Evolutionary conservation across 768 basidiomycete genomes (phyloP).

Genomic region (Galerina marginata): DNA sequence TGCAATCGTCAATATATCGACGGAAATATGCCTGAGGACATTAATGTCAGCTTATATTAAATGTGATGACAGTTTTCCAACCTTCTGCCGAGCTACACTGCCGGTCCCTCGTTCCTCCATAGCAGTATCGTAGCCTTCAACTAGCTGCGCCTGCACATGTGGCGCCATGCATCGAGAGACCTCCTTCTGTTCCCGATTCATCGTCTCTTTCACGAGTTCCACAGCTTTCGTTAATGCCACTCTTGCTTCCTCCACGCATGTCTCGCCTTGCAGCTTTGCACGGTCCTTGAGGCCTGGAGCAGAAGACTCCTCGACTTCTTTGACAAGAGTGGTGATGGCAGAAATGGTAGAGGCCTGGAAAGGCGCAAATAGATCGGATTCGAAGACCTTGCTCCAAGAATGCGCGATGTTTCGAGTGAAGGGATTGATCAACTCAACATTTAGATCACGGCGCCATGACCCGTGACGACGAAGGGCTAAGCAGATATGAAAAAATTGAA

Average conservation of each 20-base stretch:
- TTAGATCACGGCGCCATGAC: slow-evolving; percentile 61
- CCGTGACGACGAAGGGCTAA: slow-evolving; percentile 59
- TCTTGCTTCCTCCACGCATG: slow-evolving; percentile 56
- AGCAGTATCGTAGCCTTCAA: slow-evolving; percentile 57
- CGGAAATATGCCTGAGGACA: slow-evolving; percentile 51
- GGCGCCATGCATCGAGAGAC: slow-evolving; percentile 61
- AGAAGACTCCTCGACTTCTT: slow-evolving; percentile 57
- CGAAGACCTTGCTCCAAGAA: slow-evolving; percentile 65
- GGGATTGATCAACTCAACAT: slow-evolving; percentile 59
- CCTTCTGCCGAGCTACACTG: slow-evolving; percentile 67
- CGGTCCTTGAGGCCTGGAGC: slow-evolving; percentile 58
- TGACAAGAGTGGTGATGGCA: slow-evolving; percentile 49
- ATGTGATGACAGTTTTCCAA: slow-evolving; percentile 20
- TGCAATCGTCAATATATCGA: slow-evolving; percentile 44
- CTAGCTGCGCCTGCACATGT: slow-evolving; percentile 55
- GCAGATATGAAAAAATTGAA: neutral
- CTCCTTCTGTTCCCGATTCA: slow-evolving; percentile 62
- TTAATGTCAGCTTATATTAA: neutral
- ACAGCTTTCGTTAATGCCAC: slow-evolving; percentile 54
- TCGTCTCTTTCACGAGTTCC: slow-evolving; percentile 51
- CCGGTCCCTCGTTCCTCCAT: slow-evolving; percentile 61
- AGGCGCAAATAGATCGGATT: slow-evolving; percentile 56
- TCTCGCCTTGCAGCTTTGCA: slow-evolving; percentile 53
- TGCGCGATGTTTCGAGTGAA: slow-evolving; percentile 64
- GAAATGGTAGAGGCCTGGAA: slow-evolving; percentile 46